Conservation (phyloP, 345 rosid species). For the Hypericum androsaemum region DNA sequence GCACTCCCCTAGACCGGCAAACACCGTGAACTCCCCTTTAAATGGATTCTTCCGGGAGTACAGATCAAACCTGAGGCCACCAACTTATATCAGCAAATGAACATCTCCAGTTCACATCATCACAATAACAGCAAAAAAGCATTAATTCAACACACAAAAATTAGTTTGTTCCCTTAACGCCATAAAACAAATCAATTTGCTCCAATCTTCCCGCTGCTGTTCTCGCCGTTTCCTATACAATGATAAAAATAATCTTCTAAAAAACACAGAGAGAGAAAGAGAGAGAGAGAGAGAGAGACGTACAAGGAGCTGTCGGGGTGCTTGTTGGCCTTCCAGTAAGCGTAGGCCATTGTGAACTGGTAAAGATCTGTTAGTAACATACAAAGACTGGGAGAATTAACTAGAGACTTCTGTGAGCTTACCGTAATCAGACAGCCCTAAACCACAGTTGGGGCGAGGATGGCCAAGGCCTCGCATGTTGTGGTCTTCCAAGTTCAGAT, state of each 20-base stretch:
- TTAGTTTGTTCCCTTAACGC: background rate
- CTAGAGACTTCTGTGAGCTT: background rate
- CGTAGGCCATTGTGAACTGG: conserved; percentile 96
- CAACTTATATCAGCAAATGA: background rate
- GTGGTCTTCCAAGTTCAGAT: conserved; percentile 8
- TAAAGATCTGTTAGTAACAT: conserved; percentile 87
- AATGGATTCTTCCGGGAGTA: conserved; percentile 94
- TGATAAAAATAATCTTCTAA: too few species aligned
- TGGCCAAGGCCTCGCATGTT: background rate
- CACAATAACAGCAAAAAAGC: background rate
- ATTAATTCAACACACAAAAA: background rate
- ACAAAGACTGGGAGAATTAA: too few species aligned
- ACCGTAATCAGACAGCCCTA: background rate
- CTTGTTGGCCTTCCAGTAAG: conserved; percentile 96
- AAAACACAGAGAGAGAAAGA: too few species aligned
- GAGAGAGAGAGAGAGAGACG: conserved; percentile 5
- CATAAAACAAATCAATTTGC: background rate
- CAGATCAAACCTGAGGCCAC: conserved; percentile 63
- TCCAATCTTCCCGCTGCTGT: too few species aligned
- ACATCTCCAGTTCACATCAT: background rate
- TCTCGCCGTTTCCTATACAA: too few species aligned
- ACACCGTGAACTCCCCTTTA: conserved; percentile 86
- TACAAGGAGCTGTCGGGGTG: conserved; percentile 78
- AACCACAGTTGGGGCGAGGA: background rate
- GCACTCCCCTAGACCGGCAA: conserved; percentile 97